Percentiles rank a stretch among this genome's conserved stretches.
Evolutionary conservation across 106 monocot species (phyloP).

Genomic region (Iris macrosiphon): DNA sequence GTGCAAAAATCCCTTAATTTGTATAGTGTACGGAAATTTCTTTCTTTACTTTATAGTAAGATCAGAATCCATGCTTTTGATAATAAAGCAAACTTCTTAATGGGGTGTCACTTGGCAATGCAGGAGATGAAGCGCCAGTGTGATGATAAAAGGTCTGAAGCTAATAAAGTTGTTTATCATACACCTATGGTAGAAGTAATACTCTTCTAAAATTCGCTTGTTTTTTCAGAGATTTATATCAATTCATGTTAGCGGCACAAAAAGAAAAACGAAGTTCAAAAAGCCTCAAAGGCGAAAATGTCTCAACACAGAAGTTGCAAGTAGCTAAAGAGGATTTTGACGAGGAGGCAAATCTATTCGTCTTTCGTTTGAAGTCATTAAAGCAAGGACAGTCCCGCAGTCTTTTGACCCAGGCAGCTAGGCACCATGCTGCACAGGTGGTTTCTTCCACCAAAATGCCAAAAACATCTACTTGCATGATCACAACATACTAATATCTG

Average conservation of each 20-base stretch:
- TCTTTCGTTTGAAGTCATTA: constrained; percentile 88
- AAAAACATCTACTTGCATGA: constrained; percentile 1
- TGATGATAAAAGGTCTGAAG: constrained; percentile 66
- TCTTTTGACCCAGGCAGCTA: constrained; percentile 82
- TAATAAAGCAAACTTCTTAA: too few species aligned
- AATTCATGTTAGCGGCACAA: constrained; percentile 55
- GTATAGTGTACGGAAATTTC: too few species aligned
- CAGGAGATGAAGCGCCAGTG: constrained; percentile 91
- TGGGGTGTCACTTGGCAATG: constrained; percentile 12
- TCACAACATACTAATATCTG: constrained; percentile 3
- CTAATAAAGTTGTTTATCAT: neutral
- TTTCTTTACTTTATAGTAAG: too few species aligned
- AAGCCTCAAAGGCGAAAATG: constrained; percentile 43
- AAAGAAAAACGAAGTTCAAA: constrained; percentile 63
- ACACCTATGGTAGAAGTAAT: neutral
- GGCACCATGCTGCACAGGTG: constrained; percentile 97
- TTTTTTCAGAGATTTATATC: constrained; percentile 51
- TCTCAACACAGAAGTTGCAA: constrained; percentile 57
- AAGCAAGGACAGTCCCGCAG: constrained; percentile 94
- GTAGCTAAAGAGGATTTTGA: constrained; percentile 77
- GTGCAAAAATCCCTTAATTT: too few species aligned
- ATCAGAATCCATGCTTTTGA: too few species aligned
- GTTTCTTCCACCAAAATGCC: neutral
- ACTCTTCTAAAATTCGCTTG: constrained; percentile 10
- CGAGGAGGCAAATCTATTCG: constrained; percentile 79